phyloP scores from a whole-genome alignment of 2,329 filamentous ascomycete species.

The Tolypocladium amazonense region DNA sequence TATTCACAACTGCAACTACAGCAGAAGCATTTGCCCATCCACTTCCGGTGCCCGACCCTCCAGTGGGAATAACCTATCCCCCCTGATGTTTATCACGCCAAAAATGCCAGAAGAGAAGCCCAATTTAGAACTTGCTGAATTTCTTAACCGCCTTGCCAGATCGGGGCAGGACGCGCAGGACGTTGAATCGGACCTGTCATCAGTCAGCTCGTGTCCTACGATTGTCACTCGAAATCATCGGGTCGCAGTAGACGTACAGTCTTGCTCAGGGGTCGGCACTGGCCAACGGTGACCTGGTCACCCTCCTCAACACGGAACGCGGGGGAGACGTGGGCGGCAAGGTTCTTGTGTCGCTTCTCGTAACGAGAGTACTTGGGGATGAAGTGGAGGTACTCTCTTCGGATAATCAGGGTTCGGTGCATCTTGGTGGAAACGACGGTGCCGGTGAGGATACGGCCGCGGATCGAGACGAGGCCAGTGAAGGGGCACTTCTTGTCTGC shows the following conservation, averaged over 20 bases:
- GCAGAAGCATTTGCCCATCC: slow-evolving; percentile 31
- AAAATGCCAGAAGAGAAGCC: slow-evolving; percentile 40
- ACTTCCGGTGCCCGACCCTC: slow-evolving; percentile 30
- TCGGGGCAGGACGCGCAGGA: slow-evolving; percentile 94
- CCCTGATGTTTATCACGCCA: slow-evolving; percentile 40
- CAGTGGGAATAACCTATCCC: slow-evolving; percentile 24
- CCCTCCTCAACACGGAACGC: slow-evolving; percentile 99
- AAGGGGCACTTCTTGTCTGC: slow-evolving; percentile 99
- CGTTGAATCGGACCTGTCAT: slow-evolving; percentile 91
- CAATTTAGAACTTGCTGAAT: slow-evolving; percentile 94
- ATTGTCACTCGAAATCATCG: not conserved
- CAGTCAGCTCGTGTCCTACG: slow-evolving; percentile 11
- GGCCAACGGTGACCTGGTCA: slow-evolving; percentile 98
- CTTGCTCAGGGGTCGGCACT: slow-evolving; percentile 99
- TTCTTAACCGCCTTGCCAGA: slow-evolving; percentile 96
- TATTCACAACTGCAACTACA: slow-evolving; percentile 34
- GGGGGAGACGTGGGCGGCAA: slow-evolving; percentile 95
- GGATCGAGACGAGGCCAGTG: slow-evolving; percentile 97
- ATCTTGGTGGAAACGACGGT: slow-evolving; percentile 99
- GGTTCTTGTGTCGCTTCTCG: slow-evolving; percentile 99
- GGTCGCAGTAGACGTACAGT: slow-evolving; percentile 60
- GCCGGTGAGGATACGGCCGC: slow-evolving; percentile 98
- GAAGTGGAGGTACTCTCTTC: slow-evolving; percentile 99
- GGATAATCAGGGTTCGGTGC: slow-evolving; percentile 99
- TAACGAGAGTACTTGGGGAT: slow-evolving; percentile 99